Conservation (phyloP, 192 early-diverging fungal species). For the Dissophora ornata region DNA sequence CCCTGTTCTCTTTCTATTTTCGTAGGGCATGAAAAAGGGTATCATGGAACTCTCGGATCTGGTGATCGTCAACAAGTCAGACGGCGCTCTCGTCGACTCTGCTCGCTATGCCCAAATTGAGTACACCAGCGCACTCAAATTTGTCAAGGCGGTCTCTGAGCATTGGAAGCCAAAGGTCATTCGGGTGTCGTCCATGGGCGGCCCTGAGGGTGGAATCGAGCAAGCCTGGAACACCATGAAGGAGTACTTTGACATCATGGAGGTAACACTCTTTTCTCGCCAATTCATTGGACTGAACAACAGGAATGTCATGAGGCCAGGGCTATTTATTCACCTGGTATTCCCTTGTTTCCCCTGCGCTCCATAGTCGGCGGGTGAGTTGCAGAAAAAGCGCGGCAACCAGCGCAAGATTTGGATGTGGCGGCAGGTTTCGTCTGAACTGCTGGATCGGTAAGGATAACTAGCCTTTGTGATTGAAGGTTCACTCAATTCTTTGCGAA, state of each 20-base stretch:
- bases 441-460: slow-evolving; percentile 63
- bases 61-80: slow-evolving; percentile 84
- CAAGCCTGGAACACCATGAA: slow-evolving; percentile 71
- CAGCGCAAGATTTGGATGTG: slow-evolving; percentile 79
- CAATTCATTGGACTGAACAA: too few species aligned
- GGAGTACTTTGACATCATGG: slow-evolving; percentile 64
- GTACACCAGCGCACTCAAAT: slow-evolving; percentile 77
- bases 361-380: slow-evolving; percentile 47
- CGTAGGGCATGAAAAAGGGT: slow-evolving; percentile 85
- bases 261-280: slow-evolving; percentile 46
- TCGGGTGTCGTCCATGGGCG: slow-evolving; percentile 65
- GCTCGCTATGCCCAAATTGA: slow-evolving; percentile 76
- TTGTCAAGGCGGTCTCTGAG: slow-evolving; percentile 56
- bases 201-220: slow-evolving; percentile 62
- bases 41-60: slow-evolving; percentile 89
- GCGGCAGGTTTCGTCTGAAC: slow-evolving; percentile 71
- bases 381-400: slow-evolving; percentile 60
- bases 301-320: too few species aligned
- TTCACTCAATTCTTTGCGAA: too few species aligned
- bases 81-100: slow-evolving; percentile 72
- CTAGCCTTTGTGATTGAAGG: neutral
- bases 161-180: slow-evolving; percentile 67
- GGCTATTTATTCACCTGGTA: too few species aligned
- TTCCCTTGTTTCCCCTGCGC: too few species aligned
- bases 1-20: neutral